Evolutionary conservation across 176 grass and related monocot species (phyloP).

Genomic region (Rhynchospora pubera): DNA sequence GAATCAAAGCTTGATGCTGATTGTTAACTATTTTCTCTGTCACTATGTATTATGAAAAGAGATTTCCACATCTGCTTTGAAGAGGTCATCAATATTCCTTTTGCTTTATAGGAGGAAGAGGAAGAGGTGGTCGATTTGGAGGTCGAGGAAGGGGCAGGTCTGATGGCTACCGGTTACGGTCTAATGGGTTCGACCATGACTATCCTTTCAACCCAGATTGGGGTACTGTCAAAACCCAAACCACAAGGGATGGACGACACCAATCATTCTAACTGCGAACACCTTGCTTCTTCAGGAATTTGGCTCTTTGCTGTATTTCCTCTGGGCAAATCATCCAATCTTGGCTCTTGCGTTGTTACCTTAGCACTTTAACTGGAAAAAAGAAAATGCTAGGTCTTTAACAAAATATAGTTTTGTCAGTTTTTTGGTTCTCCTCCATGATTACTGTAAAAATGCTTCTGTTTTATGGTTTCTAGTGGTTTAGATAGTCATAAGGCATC

Average conservation of each 20-base stretch:
- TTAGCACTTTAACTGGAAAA: constrained; percentile 2
- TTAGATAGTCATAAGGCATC: constrained; percentile 11
- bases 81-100: not conserved
- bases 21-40: not conserved
- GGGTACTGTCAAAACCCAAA: not conserved
- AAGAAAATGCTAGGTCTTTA: constrained; percentile 3
- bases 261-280: not conserved
- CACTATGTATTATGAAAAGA: not conserved
- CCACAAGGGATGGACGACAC: constrained; percentile 1
- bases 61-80: not conserved
- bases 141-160: constrained; percentile 17
- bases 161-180: constrained; percentile 1
- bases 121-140: constrained; percentile 12
- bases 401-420: constrained; percentile 2
- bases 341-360: not conserved
- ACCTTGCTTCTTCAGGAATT: not conserved
- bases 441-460: not conserved
- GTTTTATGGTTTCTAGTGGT: not conserved
- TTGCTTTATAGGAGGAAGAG: constrained; percentile 15
- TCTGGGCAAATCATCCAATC: constrained; percentile 9
- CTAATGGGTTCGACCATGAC: constrained; percentile 8
- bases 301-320: not conserved
- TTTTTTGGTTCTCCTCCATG: not conserved
- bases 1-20: not conserved
- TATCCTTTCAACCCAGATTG: not conserved